phyloP scores from a whole-genome alignment of 208 protist species.

The Wallacemonas sp. region DNA sequence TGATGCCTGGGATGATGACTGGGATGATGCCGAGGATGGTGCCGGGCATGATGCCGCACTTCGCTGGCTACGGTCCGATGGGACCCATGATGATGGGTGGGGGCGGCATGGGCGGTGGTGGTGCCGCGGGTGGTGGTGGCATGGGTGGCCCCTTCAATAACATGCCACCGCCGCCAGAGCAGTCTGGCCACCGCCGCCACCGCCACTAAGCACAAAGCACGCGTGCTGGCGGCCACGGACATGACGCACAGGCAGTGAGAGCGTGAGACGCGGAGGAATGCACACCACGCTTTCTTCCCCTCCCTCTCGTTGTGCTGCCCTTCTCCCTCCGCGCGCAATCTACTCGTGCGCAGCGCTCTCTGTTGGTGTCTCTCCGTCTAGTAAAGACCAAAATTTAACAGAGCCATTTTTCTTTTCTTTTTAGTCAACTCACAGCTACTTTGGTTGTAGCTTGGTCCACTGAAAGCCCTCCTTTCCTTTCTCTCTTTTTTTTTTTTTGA shows the following conservation, averaged over 20 bases:
- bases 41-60: too few species aligned
- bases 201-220: not conserved
- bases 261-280: too few species aligned
- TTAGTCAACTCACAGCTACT: too few species aligned
- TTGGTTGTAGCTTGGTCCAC: too few species aligned
- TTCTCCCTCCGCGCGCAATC: too few species aligned
- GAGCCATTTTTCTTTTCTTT: not conserved
- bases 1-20: too few species aligned
- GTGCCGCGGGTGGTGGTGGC: not conserved
- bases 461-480: too few species aligned
- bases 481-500: too few species aligned
- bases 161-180: not conserved
- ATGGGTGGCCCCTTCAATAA: not conserved
- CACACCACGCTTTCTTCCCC: not conserved
- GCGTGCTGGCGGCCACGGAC: too few species aligned
- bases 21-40: not conserved
- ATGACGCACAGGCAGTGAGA: too few species aligned
- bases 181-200: not conserved
- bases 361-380: not conserved
- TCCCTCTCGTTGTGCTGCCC: too few species aligned
- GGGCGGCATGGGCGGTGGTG: not conserved
- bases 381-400: not conserved
- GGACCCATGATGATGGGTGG: not conserved
- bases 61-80: not conserved
- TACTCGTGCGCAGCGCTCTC: too few species aligned